Percentiles rank a stretch among this genome's conserved stretches.
Evolutionary conservation across 2,329 filamentous ascomycete species (phyloP).

Genomic region (Pseudonectria foliicola): DNA sequence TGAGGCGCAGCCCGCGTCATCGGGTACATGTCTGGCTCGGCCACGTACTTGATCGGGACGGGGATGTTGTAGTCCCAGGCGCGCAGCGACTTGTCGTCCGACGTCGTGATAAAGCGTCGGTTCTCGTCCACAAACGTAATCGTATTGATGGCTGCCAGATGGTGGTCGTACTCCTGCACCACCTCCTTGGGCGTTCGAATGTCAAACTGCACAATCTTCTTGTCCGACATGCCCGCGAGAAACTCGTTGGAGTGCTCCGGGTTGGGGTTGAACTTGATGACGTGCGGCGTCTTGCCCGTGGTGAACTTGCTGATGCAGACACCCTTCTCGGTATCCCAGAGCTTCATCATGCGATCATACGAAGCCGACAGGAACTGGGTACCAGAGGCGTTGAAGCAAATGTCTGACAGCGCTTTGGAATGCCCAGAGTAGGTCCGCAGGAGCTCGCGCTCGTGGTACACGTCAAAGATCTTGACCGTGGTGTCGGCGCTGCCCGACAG

Average conservation of each 20-base stretch:
- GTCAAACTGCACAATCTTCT: slow-evolving; percentile 98
- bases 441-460: slow-evolving; percentile 82
- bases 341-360: slow-evolving; percentile 92
- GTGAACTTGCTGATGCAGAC: slow-evolving; percentile 82
- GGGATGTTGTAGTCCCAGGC: slow-evolving; percentile 99
- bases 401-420: slow-evolving; percentile 80
- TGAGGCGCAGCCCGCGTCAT: slow-evolving; percentile 82
- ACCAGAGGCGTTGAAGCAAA: slow-evolving; percentile 77
- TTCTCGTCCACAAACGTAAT: slow-evolving; percentile 94
- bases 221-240: slow-evolving; percentile 93
- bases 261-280: slow-evolving; percentile 85
- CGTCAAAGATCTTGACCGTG: slow-evolving; percentile 90
- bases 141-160: slow-evolving; percentile 95
- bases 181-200: slow-evolving; percentile 68
- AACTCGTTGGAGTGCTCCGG: slow-evolving; percentile 77
- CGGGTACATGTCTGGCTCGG: slow-evolving; percentile 95
- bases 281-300: slow-evolving; percentile 91
- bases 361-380: slow-evolving; percentile 84
- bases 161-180: slow-evolving; percentile 97
- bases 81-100: slow-evolving; percentile 90
- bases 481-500: slow-evolving; percentile 85
- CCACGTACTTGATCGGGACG: slow-evolving; percentile 96
- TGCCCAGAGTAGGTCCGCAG: slow-evolving; percentile 90
- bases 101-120: slow-evolving; percentile 94
- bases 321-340: slow-evolving; percentile 97